Conservation (phyloP, 129 eudicot species). For the Arctium minus region DNA sequence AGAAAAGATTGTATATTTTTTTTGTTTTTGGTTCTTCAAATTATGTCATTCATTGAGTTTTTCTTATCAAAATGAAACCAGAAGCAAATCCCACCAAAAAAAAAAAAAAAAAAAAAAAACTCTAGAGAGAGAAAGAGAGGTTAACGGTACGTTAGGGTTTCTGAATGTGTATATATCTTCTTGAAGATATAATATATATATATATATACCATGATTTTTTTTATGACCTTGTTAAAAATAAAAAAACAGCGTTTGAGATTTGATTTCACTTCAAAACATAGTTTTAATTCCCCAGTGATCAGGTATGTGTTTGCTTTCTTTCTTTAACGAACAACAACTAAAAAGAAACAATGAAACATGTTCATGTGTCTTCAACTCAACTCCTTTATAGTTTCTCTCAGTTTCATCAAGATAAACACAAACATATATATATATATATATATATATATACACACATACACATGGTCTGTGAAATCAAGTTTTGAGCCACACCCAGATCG, state of each 20-base stretch:
- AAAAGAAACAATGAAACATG: not conserved
- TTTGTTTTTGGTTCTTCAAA: not conserved
- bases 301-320: not conserved
- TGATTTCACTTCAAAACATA: not conserved
- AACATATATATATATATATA: not conserved
- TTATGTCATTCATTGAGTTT: not conserved
- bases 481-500: not conserved
- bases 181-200: not conserved
- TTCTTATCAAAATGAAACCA: slow-evolving; percentile 1
- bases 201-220: not conserved
- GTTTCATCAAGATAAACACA: not conserved
- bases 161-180: slow-evolving; percentile 18
- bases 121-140: slow-evolving; percentile 9
- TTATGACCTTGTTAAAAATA: not conserved
- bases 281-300: not conserved
- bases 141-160: slow-evolving; percentile 26
- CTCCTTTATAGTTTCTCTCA: not conserved
- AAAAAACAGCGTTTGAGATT: not conserved
- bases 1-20: slow-evolving; percentile 8
- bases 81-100: slow-evolving; percentile 8
- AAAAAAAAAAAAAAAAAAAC: not conserved
- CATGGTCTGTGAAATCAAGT: not conserved
- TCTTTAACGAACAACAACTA: not conserved
- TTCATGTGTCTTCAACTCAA: not conserved
- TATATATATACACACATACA: not conserved